phyloP scores from a whole-genome alignment of 495 filamentous ascomycete species.

The Penicillium herquei region DNA sequence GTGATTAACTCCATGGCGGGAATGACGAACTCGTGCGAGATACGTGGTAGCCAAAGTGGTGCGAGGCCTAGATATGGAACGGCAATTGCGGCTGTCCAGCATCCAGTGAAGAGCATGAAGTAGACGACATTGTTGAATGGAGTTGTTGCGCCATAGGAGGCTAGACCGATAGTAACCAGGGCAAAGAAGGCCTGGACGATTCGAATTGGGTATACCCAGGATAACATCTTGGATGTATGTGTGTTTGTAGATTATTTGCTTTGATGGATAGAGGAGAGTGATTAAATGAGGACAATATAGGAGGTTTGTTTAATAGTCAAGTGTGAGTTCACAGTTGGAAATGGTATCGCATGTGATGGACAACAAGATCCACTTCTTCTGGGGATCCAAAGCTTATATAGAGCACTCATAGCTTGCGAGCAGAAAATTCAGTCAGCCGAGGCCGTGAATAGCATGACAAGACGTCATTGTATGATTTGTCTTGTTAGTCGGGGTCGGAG shows the following conservation, averaged over 20 bases:
- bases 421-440: conserved; percentile 9
- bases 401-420: background rate
- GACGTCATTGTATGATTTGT: conserved; percentile 10
- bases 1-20: conserved; percentile 22
- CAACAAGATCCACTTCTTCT: conserved; percentile 13
- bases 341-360: no score
- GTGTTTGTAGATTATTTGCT: background rate
- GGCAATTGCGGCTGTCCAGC: conserved; percentile 62
- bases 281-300: background rate
- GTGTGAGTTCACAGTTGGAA: background rate
- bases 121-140: conserved; percentile 39
- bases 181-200: conserved; percentile 57
- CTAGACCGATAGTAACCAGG: conserved; percentile 62
- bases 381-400: conserved; percentile 6
- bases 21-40: conserved; percentile 50
- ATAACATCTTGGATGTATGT: conserved; percentile 16
- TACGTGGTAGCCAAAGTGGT: conserved; percentile 51
- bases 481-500: conserved; percentile 6
- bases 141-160: conserved; percentile 53
- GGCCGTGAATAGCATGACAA: conserved; percentile 7
- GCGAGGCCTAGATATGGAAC: conserved; percentile 61
- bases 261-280: background rate
- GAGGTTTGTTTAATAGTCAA: background rate
- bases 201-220: conserved; percentile 51
- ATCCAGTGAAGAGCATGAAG: conserved; percentile 66